Evolutionary conservation across 495 filamentous ascomycete genomes (phyloP).

Genomic region (Aspergillus biplanus): DNA sequence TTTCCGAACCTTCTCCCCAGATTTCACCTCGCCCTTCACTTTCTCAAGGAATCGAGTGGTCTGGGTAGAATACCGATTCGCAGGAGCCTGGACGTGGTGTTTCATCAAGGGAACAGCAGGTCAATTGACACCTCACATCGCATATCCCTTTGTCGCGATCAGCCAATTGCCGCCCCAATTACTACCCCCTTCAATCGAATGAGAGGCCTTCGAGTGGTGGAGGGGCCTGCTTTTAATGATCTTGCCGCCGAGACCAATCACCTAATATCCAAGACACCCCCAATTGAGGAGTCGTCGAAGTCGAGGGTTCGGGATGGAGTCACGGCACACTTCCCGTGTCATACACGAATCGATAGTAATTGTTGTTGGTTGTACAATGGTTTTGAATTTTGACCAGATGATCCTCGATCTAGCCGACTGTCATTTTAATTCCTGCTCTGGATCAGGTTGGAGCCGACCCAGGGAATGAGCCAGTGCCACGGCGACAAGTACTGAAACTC

Average conservation of each 20-base stretch:
- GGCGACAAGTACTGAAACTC: conserved; percentile 28
- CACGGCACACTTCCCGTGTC: too few species aligned
- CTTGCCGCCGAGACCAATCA: not conserved
- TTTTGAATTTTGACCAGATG: not conserved
- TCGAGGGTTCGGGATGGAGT: not conserved
- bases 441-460: not conserved
- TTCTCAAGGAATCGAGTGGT: not conserved
- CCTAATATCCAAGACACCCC: not conserved
- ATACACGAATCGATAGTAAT: not conserved
- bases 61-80: not conserved
- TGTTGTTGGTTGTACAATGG: not conserved
- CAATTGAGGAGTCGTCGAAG: not conserved
- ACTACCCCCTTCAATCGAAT: too few species aligned
- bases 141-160: conserved; percentile 4
- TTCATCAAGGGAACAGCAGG: not conserved
- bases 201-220: too few species aligned
- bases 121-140: conserved; percentile 15
- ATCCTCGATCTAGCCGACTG: not conserved
- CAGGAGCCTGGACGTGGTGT: not conserved
- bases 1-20: conserved; percentile 6
- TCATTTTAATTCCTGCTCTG: not conserved
- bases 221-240: not conserved
- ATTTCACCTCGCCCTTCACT: not conserved
- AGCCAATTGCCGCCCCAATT: not conserved
- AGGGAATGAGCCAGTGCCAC: conserved; percentile 18